Percentiles rank a stretch among this genome's conserved stretches.
Conservation (phyloP, 768 basidiomycete species). For the Tephrocybe rancida region DNA sequence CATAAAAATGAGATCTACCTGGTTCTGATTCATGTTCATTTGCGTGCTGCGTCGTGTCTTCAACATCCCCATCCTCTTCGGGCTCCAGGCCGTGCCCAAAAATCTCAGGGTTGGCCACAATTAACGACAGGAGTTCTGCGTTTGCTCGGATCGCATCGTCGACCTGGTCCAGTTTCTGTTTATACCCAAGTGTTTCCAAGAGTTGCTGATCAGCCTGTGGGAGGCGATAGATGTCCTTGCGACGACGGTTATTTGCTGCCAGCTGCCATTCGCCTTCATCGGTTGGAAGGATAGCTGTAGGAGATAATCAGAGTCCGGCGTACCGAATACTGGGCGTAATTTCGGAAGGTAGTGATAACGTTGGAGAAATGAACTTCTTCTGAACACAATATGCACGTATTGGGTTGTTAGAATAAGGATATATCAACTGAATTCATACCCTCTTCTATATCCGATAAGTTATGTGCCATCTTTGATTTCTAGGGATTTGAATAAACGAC, state of each 20-base stretch:
- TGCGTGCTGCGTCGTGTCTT: conserved; percentile 5
- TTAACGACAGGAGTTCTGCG: conserved; percentile 72
- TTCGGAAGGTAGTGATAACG: conserved; percentile 73
- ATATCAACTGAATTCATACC: conserved; percentile 23
- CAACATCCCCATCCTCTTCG: conserved; percentile 26
- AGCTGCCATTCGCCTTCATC: conserved; percentile 32
- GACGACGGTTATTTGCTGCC: conserved; percentile 58
- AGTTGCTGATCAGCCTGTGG: conserved; percentile 70
- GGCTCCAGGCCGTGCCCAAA: conserved; percentile 59
- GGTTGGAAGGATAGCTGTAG: neutral
- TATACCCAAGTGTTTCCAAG: conserved; percentile 70
- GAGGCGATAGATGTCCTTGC: conserved; percentile 79
- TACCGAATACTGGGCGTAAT: conserved; percentile 79
- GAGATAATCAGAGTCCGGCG: conserved; percentile 19
- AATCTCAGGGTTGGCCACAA: conserved; percentile 81
- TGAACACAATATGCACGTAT: conserved; percentile 28
- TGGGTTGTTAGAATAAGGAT: neutral
- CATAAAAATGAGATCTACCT: conserved; percentile 6
- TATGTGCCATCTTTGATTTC: conserved; percentile 23
- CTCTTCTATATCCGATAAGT: conserved; percentile 35
- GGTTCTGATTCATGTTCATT: conserved; percentile 7
- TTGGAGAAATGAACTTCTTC: conserved; percentile 76
- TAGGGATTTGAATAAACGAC: neutral
- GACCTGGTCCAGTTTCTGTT: conserved; percentile 74
- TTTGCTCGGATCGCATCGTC: conserved; percentile 84